Conservation (phyloP, 2,329 filamentous ascomycete species). For the Pseudogymnoascus sp. region DNA sequence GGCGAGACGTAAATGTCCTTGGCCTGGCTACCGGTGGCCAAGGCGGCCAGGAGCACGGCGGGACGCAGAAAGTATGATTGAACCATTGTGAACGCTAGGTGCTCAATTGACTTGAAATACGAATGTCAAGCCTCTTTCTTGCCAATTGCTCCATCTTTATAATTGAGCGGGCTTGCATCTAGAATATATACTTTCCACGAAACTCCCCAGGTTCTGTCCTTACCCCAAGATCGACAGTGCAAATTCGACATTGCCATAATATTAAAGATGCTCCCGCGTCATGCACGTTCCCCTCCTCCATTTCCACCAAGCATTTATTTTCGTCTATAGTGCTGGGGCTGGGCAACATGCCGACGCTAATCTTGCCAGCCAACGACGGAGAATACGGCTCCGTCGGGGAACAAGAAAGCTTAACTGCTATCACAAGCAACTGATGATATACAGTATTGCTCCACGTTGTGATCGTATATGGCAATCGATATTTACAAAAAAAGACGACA, state of each 20-base stretch:
- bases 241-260: not conserved
- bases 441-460: not conserved
- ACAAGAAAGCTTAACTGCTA: not conserved
- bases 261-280: not conserved
- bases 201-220: not conserved
- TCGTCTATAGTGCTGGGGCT: not conserved
- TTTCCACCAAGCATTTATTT: not conserved
- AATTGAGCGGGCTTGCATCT: not conserved
- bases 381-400: not conserved
- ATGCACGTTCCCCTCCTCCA: not conserved
- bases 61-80: not conserved
- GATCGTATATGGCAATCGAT: not conserved
- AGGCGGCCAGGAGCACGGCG: not conserved
- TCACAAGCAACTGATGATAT: not conserved
- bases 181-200: not conserved
- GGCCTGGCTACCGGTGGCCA: slow-evolving; percentile 21
- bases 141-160: not conserved
- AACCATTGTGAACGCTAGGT: not conserved
- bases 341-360: not conserved
- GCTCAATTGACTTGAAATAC: not conserved
- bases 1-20: slow-evolving; percentile 37
- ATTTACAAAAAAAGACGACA: not conserved
- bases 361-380: not conserved
- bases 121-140: not conserved
- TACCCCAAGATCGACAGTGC: not conserved